Conservation (phyloP, 208 protist species). For the Acanthamoeba castellanii region DNA sequence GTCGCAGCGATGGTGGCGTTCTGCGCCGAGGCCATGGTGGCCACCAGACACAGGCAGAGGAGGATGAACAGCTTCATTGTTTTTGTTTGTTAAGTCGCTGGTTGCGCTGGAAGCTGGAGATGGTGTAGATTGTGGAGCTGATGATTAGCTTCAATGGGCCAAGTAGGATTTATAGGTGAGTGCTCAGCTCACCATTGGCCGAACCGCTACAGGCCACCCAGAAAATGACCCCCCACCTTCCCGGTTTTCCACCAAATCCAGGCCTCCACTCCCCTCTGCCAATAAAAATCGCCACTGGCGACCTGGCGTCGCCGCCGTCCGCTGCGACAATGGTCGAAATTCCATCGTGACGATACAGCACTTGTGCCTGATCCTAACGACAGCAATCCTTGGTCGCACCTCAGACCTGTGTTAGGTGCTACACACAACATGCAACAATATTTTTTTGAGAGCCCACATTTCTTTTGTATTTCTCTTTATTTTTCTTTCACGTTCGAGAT, state of each 20-base stretch:
- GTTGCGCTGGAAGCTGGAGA: no score
- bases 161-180: not conserved
- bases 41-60: not conserved
- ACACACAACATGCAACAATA: no score
- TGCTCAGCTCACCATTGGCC: not conserved
- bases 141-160: not conserved
- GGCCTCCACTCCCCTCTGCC: not conserved
- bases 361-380: not conserved
- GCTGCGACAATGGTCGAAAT: conserved; percentile 1
- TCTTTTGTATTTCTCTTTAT: no score
- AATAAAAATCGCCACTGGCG: not conserved
- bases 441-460: no score
- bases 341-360: not conserved
- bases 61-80: conserved; percentile 2
- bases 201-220: not conserved
- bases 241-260: conserved; percentile 46
- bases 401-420: not conserved
- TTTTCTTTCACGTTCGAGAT: no score
- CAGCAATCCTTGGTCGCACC: not conserved
- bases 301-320: not conserved
- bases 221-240: not conserved
- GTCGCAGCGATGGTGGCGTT: not conserved
- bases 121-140: not conserved
- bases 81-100: not conserved
- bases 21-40: not conserved